phyloP scores from a whole-genome alignment of 1,139 yeast species.

The Sugiyamaella pinicola region DNA sequence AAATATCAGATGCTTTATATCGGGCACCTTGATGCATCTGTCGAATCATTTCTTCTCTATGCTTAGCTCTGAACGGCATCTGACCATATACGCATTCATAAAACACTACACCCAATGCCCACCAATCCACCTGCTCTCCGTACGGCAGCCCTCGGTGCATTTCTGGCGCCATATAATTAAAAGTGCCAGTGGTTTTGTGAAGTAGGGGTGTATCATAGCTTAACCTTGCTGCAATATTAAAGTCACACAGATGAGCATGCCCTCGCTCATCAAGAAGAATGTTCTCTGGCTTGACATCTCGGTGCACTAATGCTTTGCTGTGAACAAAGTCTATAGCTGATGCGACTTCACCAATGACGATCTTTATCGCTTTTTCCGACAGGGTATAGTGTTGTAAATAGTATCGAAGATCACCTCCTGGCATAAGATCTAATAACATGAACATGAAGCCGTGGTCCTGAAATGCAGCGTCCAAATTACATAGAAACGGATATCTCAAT shows the following conservation, averaged over 20 bases:
- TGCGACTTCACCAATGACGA: slow-evolving; percentile 67
- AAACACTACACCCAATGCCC: slow-evolving; percentile 86
- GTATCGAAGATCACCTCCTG: slow-evolving; percentile 87
- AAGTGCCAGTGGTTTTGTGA: slow-evolving; percentile 92
- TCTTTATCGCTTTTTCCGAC: slow-evolving; percentile 62
- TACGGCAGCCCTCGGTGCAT: slow-evolving; percentile 64
- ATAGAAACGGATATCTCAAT: slow-evolving; percentile 75
- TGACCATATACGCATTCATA: slow-evolving; percentile 80
- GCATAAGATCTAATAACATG: slow-evolving; percentile 71
- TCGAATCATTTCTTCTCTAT: slow-evolving; percentile 27
- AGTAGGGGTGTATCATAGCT: slow-evolving; percentile 90
- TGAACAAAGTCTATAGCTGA: slow-evolving; percentile 80
- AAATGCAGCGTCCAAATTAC: slow-evolving; percentile 76
- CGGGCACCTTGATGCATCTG: slow-evolving; percentile 24
- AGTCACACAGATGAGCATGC: slow-evolving; percentile 83
- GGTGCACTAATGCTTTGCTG: slow-evolving; percentile 83
- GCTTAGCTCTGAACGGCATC: slow-evolving; percentile 77
- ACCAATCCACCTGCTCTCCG: slow-evolving; percentile 79
- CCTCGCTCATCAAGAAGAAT: slow-evolving; percentile 82
- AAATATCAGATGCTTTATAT: slow-evolving; percentile 31
- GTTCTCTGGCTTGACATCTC: slow-evolving; percentile 95
- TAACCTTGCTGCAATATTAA: slow-evolving; percentile 93
- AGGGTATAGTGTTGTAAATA: slow-evolving; percentile 60
- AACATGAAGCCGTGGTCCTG: slow-evolving; percentile 76
- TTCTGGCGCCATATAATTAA: slow-evolving; percentile 98